Evolutionary conservation across 1,139 yeast genomes (phyloP), one percentile per base, ranked within the genome.

Genomic region (Kodamaea arcana): DNA sequence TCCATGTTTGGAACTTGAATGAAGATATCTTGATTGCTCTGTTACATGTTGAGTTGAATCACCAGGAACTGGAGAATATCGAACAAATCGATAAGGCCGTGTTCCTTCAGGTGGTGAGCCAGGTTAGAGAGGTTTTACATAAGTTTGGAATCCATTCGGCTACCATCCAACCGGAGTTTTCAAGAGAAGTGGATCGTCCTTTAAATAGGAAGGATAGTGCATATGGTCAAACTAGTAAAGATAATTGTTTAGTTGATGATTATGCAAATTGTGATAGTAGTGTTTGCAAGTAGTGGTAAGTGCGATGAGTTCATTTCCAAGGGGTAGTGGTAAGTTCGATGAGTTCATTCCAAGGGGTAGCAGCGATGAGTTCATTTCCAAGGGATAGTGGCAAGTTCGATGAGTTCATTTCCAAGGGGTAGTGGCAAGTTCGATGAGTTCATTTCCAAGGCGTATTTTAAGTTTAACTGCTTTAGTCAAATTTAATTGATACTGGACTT

Each of bases 1-100:
- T 92, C 69, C 98, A 92, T 57, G 83, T 92, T 41, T 92, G 98
- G 98, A 92, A 88, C 56, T 72, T 92, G 47, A 86, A 90, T 39
- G 98, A 92, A 62, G 85, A 83, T 45, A 75, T 86, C 37, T 72
- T 80, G 48, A 86, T 92, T 53, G 97, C 97, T 1, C 83, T 96
- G 1, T 71, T 92, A 44, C 98, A 92, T 55, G 82, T 90, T 29
- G 85, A 88, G 48, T 71, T 88, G 32, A 70, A 74, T 37, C 72
- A 75, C 12, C 65, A 72, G 4, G 34, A 41, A 1, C 38, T 37
- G 15, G 39, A 34, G n/a, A 41, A 37, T 12, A 36, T 31, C 3
- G 30, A 31, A 3, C 54, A 51, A 30, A 56, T 67, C 34, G 56
- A 61, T 45, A 61, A 61, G 42, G 43, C 43, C 21, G 72, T 75